Evolutionary conservation across 192 early-diverging fungal genomes (phyloP).

Genomic region (Mycoemilia scoparia): DNA sequence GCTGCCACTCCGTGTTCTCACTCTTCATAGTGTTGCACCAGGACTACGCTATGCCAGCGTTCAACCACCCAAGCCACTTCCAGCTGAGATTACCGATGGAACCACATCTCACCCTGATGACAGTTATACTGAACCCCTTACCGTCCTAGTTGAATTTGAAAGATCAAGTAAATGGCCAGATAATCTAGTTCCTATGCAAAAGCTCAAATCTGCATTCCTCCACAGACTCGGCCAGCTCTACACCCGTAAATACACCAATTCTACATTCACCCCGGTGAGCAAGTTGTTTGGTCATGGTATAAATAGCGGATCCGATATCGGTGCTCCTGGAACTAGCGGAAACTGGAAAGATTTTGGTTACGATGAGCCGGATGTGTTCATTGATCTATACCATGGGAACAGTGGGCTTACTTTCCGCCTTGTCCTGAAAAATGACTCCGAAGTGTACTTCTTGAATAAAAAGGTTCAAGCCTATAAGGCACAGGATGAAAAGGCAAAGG

Average conservation of each 20-base stretch:
- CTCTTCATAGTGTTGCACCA: constrained; percentile 17
- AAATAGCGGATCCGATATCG: constrained; percentile 26
- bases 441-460: constrained; percentile 38
- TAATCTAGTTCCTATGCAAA: constrained; percentile 69
- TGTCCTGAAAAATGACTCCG: constrained; percentile 50
- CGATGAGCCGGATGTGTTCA: constrained; percentile 24
- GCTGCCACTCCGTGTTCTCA: constrained; percentile 22
- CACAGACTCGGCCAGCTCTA: constrained; percentile 50
- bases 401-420: constrained; percentile 66
- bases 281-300: constrained; percentile 32
- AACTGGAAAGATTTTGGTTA: constrained; percentile 8
- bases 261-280: constrained; percentile 15
- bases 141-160: constrained; percentile 72
- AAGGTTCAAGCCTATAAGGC: constrained; percentile 20
- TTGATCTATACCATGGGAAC: constrained; percentile 50
- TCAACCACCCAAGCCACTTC: constrained; percentile 18
- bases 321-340: constrained; percentile 3
- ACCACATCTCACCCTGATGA: too few species aligned
- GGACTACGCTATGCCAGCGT: constrained; percentile 43
- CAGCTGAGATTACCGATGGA: constrained; percentile 14
- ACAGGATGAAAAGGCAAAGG: constrained; percentile 25
- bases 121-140: constrained; percentile 45
- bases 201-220: constrained; percentile 78
- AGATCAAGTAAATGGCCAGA: constrained; percentile 73
- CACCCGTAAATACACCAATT: constrained; percentile 16